These are phyloP conservation scores for Hemileccinum rubropunctum DNA, from an alignment of 768 basidiomycete species.

Conservation along the genomic window DNA sequence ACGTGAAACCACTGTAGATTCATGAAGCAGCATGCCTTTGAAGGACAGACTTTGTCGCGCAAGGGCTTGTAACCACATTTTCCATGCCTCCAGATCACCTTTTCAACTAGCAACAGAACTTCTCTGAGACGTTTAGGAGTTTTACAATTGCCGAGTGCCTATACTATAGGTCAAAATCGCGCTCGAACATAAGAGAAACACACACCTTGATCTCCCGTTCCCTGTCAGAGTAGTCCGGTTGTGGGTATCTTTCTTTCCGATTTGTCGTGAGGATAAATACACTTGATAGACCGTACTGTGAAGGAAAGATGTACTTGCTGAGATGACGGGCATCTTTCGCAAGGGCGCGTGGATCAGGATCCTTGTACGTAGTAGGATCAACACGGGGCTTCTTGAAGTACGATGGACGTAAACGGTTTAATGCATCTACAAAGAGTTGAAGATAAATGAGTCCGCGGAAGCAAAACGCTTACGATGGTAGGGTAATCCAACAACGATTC, in stretches of 20 bases:
- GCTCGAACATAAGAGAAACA: neutral
- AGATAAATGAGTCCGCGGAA: neutral
- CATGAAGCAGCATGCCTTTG: conserved; percentile 52
- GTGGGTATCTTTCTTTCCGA: conserved; percentile 30
- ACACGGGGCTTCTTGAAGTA: conserved; percentile 34
- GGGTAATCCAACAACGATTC: conserved; percentile 64
- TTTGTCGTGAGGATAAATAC: conserved; percentile 43
- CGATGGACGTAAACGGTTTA: conserved; percentile 55
- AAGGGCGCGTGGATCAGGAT: conserved; percentile 47
- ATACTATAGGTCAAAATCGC: neutral
- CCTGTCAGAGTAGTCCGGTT: conserved; percentile 56
- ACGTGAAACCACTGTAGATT: neutral
- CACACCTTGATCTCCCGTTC: conserved; percentile 69
- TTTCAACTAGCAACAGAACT: conserved; percentile 51
- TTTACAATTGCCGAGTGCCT: conserved; percentile 49
- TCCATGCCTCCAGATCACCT: conserved; percentile 62
- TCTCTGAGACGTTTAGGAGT: conserved; percentile 74
- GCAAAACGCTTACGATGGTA: conserved; percentile 50
- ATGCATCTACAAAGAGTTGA: conserved; percentile 47
- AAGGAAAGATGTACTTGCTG: conserved; percentile 83
- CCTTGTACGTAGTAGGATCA: conserved; percentile 32
- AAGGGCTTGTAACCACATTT: conserved; percentile 71
- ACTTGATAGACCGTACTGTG: conserved; percentile 66
- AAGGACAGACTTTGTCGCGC: conserved; percentile 65
- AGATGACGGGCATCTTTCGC: conserved; percentile 57